Evolutionary conservation across 2,329 filamentous ascomycete species (phyloP).

Genomic region (Alternaria sp.): DNA sequence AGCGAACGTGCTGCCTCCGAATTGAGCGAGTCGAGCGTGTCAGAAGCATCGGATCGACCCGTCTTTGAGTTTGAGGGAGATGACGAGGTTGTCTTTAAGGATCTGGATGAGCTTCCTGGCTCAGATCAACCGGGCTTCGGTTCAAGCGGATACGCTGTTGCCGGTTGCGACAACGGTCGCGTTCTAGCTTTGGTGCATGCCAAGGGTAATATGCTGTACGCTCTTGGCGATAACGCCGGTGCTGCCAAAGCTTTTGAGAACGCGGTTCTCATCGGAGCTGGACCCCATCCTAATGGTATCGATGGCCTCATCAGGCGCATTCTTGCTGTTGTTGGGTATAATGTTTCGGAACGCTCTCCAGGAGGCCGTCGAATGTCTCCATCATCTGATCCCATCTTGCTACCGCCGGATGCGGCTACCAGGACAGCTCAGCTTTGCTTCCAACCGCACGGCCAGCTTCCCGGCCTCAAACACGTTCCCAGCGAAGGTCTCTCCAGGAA

Average conservation of each 20-base stretch:
- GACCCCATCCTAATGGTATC: slow-evolving; percentile 73
- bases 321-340: slow-evolving; percentile 69
- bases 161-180: slow-evolving; percentile 87
- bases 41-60: slow-evolving; percentile 65
- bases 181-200: slow-evolving; percentile 94
- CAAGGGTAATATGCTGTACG: slow-evolving; percentile 98
- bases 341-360: slow-evolving; percentile 46
- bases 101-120: slow-evolving; percentile 52
- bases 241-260: slow-evolving; percentile 94
- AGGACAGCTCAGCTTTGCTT: slow-evolving; percentile 87
- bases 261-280: slow-evolving; percentile 87
- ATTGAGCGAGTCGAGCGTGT: slow-evolving; percentile 62
- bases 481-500: slow-evolving; percentile 74
- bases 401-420: slow-evolving; percentile 84
- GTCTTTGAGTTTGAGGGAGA: slow-evolving; percentile 63
- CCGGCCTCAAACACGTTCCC: slow-evolving; percentile 75
- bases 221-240: slow-evolving; percentile 78
- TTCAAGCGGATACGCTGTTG: slow-evolving; percentile 83
- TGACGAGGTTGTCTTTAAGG: slow-evolving; percentile 50
- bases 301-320: slow-evolving; percentile 81
- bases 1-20: slow-evolving; percentile 70
- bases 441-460: slow-evolving; percentile 74
- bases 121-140: slow-evolving; percentile 67
- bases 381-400: slow-evolving; percentile 71
- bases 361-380: slow-evolving; percentile 39